Conservation (phyloP, 2,329 filamentous ascomycete genomes). For the Cladosporium sphaerospermum region DNA sequence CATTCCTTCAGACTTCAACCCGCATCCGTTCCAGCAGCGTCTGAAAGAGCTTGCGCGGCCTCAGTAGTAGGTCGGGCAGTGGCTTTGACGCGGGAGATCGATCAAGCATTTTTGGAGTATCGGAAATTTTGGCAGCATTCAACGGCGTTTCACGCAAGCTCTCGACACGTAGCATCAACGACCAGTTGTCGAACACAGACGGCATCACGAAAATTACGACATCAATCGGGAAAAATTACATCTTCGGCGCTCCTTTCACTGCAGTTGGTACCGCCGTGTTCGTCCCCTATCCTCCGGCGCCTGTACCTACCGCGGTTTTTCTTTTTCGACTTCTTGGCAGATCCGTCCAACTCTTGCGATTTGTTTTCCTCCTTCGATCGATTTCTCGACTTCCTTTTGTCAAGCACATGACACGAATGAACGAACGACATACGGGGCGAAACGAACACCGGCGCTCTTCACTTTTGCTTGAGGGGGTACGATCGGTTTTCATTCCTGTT, state of each 20-base stretch:
- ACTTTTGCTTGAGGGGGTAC: too few relatives aligned
- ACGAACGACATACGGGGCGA: slow-evolving; percentile 5
- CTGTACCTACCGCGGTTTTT: background rate
- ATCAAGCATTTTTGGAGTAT: background rate
- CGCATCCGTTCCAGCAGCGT: slow-evolving; percentile 27
- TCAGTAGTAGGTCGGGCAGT: background rate
- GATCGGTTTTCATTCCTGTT: too few relatives aligned
- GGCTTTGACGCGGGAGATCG: background rate
- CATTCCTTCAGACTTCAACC: slow-evolving; percentile 21
- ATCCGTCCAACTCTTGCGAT: background rate
- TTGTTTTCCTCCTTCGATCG: background rate
- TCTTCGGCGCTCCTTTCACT: background rate
- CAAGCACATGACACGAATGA: slow-evolving; percentile 3
- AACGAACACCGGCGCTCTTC: too few relatives aligned
- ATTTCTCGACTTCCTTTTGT: background rate
- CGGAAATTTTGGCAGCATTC: background rate
- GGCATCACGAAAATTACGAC: slow-evolving; percentile 8
- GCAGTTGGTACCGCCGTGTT: background rate
- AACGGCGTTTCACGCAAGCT: slow-evolving; percentile 1
- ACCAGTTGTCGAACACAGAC: slow-evolving; percentile 3
- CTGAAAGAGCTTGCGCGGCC: slow-evolving; percentile 24
- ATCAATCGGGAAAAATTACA: background rate
- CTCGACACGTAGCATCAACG: background rate
- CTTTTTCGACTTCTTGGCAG: background rate
- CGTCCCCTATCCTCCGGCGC: background rate